These are phyloP conservation scores for Dothidotthia symphoricarpi DNA, from an alignment of 2,329 filamentous ascomycete species.

Conservation along the genomic window DNA sequence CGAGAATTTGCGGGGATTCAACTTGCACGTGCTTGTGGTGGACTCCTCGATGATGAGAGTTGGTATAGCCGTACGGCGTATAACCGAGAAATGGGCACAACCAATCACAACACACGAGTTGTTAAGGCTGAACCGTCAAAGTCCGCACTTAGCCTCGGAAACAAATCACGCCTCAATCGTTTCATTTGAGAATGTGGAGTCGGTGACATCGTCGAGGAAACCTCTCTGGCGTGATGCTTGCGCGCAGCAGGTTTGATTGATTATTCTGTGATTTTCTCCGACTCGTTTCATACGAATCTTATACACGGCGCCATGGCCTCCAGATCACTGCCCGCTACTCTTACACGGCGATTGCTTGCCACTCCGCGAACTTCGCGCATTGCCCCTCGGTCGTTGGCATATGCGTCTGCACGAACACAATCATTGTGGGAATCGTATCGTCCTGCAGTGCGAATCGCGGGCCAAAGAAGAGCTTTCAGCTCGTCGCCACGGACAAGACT, in stretches of 20 bases:
- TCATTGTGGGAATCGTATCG: constrained; percentile 22
- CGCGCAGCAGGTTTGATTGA: constrained; percentile 3
- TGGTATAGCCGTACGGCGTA: too few relatives aligned
- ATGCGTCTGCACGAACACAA: constrained; percentile 15
- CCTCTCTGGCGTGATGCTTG: constrained; percentile 2
- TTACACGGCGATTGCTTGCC: constrained; percentile 28
- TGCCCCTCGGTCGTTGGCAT: constrained; percentile 20
- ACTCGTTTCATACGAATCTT: constrained; percentile 3
- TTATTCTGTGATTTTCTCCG: constrained; percentile 4
- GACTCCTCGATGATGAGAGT: too few relatives aligned
- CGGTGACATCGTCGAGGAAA: constrained; percentile 9
- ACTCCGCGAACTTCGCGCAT: constrained; percentile 19
- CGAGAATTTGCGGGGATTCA: too few relatives aligned
- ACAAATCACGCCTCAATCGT: constrained; percentile 25
- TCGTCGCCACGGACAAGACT: constrained; percentile 33
- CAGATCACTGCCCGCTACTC: constrained; percentile 26
- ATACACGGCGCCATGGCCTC: constrained; percentile 32
- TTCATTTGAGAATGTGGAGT: constrained; percentile 18
- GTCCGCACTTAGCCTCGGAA: constrained; percentile 27
- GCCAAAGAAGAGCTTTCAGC: constrained; percentile 40
- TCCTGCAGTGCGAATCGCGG: constrained; percentile 39
- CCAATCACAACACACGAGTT: too few relatives aligned
- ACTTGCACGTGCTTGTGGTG: too few relatives aligned
- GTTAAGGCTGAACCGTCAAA: too few relatives aligned
- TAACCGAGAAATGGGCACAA: too few relatives aligned